A percentile compares a stretch with the other conserved stretches of the same genome.
Evolutionary conservation across 176 grass and related monocot species (phyloP).

Genomic region (Juncus inflexus): DNA sequence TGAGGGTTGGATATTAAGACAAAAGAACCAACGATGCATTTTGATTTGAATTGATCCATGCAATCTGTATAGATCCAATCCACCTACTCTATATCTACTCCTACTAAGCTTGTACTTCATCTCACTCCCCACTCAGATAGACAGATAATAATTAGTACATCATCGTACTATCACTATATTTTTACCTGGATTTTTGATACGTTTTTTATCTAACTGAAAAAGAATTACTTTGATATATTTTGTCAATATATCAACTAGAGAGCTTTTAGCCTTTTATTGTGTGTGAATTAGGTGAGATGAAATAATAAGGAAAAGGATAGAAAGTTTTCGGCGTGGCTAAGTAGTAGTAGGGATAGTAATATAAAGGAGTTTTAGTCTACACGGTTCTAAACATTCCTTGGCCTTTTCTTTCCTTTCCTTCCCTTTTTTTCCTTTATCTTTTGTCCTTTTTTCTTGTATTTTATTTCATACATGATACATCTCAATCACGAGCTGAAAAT

Average conservation of each 20-base stretch:
- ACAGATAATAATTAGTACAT: too few species aligned
- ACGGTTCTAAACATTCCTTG: constrained; percentile 1
- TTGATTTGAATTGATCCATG: constrained; percentile 7
- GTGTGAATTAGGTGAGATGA: too few species aligned
- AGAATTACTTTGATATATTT: too few species aligned
- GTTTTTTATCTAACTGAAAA: too few species aligned
- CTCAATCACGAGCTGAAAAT: too few species aligned
- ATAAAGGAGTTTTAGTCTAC: constrained; percentile 5
- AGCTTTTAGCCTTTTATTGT: too few species aligned
- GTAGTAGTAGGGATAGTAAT: neutral
- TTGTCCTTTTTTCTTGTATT: neutral
- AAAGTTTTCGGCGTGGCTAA: constrained; percentile 6
- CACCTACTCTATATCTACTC: constrained; percentile 10
- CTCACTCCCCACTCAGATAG: neutral
- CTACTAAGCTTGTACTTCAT: neutral
- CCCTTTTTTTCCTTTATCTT: neutral
- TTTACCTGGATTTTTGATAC: too few species aligned
- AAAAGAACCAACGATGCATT: neutral
- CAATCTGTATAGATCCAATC: constrained; percentile 16
- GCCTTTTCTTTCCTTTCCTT: neutral
- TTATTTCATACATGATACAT: too few species aligned
- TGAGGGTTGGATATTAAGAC: neutral
- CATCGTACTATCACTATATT: too few species aligned
- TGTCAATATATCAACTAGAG: too few species aligned
- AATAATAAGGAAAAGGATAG: neutral